Evolutionary conservation across 2,329 filamentous ascomycete genomes (phyloP).

Genomic region (Hirsutella thompsonii): DNA sequence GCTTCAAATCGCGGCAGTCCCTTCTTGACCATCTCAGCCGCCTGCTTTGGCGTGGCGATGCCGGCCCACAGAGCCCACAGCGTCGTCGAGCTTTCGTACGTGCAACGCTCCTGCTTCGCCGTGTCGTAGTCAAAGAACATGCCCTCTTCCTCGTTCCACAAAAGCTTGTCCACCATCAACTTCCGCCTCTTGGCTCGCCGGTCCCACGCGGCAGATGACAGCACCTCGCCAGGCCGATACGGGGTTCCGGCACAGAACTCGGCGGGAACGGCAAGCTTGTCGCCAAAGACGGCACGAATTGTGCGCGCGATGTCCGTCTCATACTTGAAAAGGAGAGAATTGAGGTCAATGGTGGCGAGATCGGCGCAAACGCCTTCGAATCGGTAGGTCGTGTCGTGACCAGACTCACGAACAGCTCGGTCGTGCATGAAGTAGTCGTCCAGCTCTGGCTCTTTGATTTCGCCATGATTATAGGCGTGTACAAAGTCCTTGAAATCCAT

Average conservation of each 20-base stretch:
- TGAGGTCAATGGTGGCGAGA: slow-evolving; percentile 86
- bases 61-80: slow-evolving; percentile 98
- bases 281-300: slow-evolving; percentile 74
- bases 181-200: slow-evolving; percentile 76
- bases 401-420: slow-evolving; percentile 87
- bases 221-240: slow-evolving; percentile 53
- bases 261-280: slow-evolving; percentile 66
- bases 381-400: slow-evolving; percentile 92
- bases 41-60: slow-evolving; percentile 72
- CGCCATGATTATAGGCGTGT: slow-evolving; percentile 67
- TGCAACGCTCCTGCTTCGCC: slow-evolving; percentile 62
- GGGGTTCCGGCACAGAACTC: slow-evolving; percentile 63
- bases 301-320: slow-evolving; percentile 83
- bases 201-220: slow-evolving; percentile 83
- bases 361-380: slow-evolving; percentile 80
- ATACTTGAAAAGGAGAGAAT: slow-evolving; percentile 93
- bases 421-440: slow-evolving; percentile 96
- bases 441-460: slow-evolving; percentile 71
- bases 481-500: slow-evolving; percentile 81
- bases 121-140: slow-evolving; percentile 99
- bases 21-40: slow-evolving; percentile 66
- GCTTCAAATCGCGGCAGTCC: slow-evolving; percentile 82
- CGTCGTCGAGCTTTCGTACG: slow-evolving; percentile 84
- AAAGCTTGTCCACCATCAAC: slow-evolving; percentile 76
- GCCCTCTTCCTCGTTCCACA: slow-evolving; percentile 83